These are phyloP conservation scores for Dissoconium aciculare DNA, from an alignment of 2,329 filamentous ascomycete species.

Conservation along the genomic window DNA sequence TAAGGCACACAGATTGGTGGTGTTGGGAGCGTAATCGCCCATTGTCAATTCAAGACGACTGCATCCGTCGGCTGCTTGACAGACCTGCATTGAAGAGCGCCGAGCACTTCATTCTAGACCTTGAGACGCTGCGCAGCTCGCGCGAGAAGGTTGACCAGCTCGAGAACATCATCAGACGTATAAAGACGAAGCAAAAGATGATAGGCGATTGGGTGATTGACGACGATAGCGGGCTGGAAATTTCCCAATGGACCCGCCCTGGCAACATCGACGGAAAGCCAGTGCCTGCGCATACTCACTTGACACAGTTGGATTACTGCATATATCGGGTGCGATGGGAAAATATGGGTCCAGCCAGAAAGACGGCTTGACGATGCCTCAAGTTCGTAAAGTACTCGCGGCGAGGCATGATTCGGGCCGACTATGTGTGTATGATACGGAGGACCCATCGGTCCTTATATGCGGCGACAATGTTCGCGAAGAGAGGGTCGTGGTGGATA, in stretches of 20 bases:
- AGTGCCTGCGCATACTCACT: not conserved
- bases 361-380: too few relatives aligned
- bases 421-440: too few relatives aligned
- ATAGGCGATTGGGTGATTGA: not conserved
- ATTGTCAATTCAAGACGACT: not conserved
- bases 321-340: too few relatives aligned
- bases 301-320: slow-evolving; percentile 1
- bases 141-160: slow-evolving; percentile 3
- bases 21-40: slow-evolving; percentile 3
- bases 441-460: too few relatives aligned
- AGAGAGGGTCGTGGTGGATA: too few relatives aligned
- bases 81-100: not conserved
- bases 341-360: too few relatives aligned
- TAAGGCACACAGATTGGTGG: slow-evolving; percentile 7
- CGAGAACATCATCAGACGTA: slow-evolving; percentile 1
- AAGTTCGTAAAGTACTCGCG: too few relatives aligned
- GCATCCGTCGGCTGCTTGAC: slow-evolving; percentile 2
- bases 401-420: too few relatives aligned
- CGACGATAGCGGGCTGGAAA: slow-evolving; percentile 1
- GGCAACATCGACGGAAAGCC: slow-evolving; percentile 2
- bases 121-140: slow-evolving; percentile 5
- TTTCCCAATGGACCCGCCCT: slow-evolving; percentile 3
- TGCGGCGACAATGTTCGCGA: too few relatives aligned
- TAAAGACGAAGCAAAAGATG: not conserved
- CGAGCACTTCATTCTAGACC: slow-evolving; percentile 3